phyloP scores from a whole-genome alignment of 1,284 basidiomycete genomes.

The Mycena sp. region DNA sequence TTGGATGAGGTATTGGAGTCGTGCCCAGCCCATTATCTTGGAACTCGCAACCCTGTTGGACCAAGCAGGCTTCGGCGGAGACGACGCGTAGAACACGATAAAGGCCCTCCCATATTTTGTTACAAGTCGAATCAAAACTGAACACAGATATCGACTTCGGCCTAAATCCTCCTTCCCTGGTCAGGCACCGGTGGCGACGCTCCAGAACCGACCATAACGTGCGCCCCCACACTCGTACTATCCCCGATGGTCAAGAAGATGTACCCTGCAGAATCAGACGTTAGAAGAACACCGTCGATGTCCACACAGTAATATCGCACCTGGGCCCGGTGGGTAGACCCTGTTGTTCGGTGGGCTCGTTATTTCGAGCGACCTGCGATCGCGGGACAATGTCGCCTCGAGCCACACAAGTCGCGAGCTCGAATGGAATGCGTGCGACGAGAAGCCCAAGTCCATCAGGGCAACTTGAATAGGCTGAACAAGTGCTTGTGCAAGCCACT shows the following conservation, averaged over 20 bases:
- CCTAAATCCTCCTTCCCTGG: constrained; percentile 18
- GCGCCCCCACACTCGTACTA: constrained; percentile 6
- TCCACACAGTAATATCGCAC: constrained; percentile 55
- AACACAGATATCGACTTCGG: too few relatives aligned
- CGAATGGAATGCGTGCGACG: constrained; percentile 81
- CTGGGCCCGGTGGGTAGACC: constrained; percentile 85
- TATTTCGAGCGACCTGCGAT: constrained; percentile 49
- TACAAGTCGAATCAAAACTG: too few relatives aligned
- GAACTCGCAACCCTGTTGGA: constrained; percentile 11
- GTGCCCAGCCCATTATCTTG: constrained; percentile 22
- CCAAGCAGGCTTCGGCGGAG: constrained; percentile 19
- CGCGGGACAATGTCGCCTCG: constrained; percentile 43
- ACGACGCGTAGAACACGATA: background rate
- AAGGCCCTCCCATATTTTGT: too few relatives aligned
- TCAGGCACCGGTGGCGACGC: constrained; percentile 18
- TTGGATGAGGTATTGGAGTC: constrained; percentile 21
- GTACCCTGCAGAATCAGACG: constrained; percentile 3
- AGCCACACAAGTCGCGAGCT: constrained; percentile 80
- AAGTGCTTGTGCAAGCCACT: background rate
- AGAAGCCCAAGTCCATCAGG: constrained; percentile 81
- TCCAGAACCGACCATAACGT: constrained; percentile 26
- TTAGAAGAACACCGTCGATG: background rate
- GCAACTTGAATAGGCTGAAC: constrained; percentile 54
- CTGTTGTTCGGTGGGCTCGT: constrained; percentile 67
- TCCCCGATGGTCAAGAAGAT: constrained; percentile 22